Percentiles rank a stretch among this genome's conserved stretches.
Evolutionary conservation across 2,329 filamentous ascomycete genomes (phyloP).

Genomic region (Arthrinium puccinioides): DNA sequence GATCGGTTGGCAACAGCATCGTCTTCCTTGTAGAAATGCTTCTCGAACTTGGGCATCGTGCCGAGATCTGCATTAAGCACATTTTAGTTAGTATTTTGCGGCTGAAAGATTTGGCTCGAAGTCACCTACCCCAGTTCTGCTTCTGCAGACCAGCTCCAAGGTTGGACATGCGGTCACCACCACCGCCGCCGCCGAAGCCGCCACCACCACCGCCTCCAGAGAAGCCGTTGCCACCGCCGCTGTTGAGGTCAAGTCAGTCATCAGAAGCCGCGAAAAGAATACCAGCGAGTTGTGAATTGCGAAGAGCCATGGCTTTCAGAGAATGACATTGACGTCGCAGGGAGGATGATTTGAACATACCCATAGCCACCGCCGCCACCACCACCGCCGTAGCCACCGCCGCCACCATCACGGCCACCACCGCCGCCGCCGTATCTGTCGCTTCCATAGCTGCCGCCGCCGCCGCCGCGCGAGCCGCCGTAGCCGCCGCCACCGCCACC

Average conservation of each 20-base stretch:
- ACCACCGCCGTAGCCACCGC: conserved; percentile 20
- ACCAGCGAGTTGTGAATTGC: background rate
- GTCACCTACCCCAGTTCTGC: conserved; percentile 74
- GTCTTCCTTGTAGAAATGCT: conserved; percentile 98
- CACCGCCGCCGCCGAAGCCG: conserved; percentile 46
- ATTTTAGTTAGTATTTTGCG: conserved; percentile 16
- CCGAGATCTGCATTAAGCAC: conserved; percentile 52
- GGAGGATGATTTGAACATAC: too few species aligned
- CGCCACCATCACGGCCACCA: conserved; percentile 1
- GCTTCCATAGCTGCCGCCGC: conserved; percentile 5
- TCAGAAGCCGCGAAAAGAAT: background rate
- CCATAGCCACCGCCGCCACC: conserved; percentile 27
- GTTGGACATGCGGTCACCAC: conserved; percentile 89
- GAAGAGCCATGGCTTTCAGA: background rate
- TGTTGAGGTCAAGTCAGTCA: background rate
- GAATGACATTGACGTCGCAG: background rate
- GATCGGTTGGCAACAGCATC: conserved; percentile 69
- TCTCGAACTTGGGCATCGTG: conserved; percentile 91
- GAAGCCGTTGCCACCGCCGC: conserved; percentile 36
- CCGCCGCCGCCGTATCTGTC: conserved; percentile 2
- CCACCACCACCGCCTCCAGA: conserved; percentile 35
- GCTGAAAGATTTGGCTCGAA: background rate
- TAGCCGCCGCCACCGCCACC: conserved; percentile 38
- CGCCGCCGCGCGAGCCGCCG: conserved; percentile 15
- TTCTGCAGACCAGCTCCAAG: conserved; percentile 83